Evolutionary conservation across 495 filamentous ascomycete species (phyloP).

Genomic region (Neurospora intermedia): DNA sequence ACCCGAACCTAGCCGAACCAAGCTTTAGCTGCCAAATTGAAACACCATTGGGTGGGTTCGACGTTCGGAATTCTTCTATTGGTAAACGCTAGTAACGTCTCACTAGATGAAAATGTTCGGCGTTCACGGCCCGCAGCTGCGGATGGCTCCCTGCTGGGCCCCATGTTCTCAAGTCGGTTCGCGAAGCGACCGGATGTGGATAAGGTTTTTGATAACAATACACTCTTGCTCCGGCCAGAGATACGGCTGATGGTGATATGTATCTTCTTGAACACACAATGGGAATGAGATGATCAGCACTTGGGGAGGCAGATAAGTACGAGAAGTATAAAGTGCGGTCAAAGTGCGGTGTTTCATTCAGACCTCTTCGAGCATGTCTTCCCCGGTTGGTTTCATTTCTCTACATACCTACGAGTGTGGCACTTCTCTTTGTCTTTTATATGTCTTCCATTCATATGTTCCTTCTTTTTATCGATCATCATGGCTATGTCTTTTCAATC

Average conservation of each 20-base stretch:
- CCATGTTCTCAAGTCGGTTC: neutral
- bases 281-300: neutral
- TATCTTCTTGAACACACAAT: neutral
- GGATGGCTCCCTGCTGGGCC: neutral
- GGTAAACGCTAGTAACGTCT: constrained; percentile 16
- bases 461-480: neutral
- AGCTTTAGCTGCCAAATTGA: neutral
- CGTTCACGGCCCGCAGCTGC: constrained; percentile 17
- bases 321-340: neutral
- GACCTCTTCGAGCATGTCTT: neutral
- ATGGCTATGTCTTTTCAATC: constrained; percentile 14
- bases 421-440: neutral
- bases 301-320: neutral
- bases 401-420: neutral
- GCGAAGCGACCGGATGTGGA: neutral
- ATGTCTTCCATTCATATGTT: constrained; percentile 2
- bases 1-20: constrained; percentile 11
- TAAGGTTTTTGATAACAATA: neutral
- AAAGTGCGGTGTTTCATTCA: neutral
- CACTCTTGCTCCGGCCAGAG: neutral
- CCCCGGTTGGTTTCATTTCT: neutral
- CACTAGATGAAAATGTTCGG: constrained; percentile 9
- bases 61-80: constrained; percentile 20
- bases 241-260: neutral
- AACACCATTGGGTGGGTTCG: neutral